phyloP scores from a whole-genome alignment of 805 yeast species.

The Wickerhamiella nectarea region DNA sequence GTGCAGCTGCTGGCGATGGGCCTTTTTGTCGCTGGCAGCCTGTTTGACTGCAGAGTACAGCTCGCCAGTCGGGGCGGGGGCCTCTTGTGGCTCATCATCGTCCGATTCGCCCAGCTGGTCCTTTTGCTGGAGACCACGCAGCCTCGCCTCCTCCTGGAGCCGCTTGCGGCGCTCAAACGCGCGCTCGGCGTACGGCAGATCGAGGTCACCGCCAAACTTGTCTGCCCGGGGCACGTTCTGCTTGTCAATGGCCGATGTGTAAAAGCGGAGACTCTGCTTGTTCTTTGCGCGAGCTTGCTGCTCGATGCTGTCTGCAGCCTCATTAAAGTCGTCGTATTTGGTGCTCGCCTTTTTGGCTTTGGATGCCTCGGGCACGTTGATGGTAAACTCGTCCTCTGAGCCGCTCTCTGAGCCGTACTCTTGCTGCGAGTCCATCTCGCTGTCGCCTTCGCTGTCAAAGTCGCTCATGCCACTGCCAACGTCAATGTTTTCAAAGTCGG shows the following conservation, averaged over 20 bases:
- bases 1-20: constrained; percentile 54
- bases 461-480: background rate
- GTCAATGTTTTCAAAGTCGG: background rate
- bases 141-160: constrained; percentile 72
- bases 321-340: constrained; percentile 46
- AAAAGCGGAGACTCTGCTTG: constrained; percentile 75
- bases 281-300: constrained; percentile 43
- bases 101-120: constrained; percentile 33
- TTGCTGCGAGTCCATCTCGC: constrained; percentile 13
- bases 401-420: too few species aligned
- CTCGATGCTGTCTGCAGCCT: constrained; percentile 68
- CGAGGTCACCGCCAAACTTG: constrained; percentile 58
- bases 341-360: constrained; percentile 18
- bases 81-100: constrained; percentile 17
- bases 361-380: constrained; percentile 12
- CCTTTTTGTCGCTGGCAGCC: constrained; percentile 35
- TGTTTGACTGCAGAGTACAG: constrained; percentile 48
- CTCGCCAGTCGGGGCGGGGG: constrained; percentile 19
- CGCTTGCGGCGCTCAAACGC: constrained; percentile 81
- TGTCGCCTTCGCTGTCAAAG: constrained; percentile 12
- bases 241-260: constrained; percentile 92
- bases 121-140: constrained; percentile 56
- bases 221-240: constrained; percentile 24
- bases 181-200: constrained; percentile 83
- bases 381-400: constrained; percentile 15